Base-by-base conservation (phyloP, 768 basidiomycete genomes). In the Trametes coccinea region DNA sequence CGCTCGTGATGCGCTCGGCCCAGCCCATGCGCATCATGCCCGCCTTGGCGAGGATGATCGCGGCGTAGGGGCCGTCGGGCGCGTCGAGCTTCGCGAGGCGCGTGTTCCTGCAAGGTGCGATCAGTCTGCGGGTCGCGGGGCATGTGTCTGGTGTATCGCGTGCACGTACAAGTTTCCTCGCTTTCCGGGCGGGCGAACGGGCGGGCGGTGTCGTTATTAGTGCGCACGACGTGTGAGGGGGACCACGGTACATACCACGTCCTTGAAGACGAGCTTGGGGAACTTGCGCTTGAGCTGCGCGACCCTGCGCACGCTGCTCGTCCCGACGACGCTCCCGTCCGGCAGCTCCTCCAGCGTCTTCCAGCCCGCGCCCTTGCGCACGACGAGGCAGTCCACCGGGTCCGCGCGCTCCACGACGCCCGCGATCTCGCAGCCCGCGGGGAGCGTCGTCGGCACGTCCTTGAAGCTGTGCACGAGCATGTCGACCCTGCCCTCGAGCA, bases 391-490 rank as follows among this genome's bases (percentile, higher is more conserved):
- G 70, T 99, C 97, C 56, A 88, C 84, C 0, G 92, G 92, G 73
- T 95, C 88, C 74, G 94, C 96, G 58, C 97, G 77, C 73, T 93
- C 84, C 61, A 93, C 71, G 63, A 98, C 87, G 3, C 90, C 94
- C 7, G 85, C 93, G 50, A 99, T 81, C 68, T 87, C 81, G 74
- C 92, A 98, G 3, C 92, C 92, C 0, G 84, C 84, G 0, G 93
- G 93, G 33, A 99, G 79, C 5, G 79, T 79, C 1, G 96, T 98
- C 3, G 96, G 96, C 34, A 98, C 85, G 72, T 98, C 97, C 74
- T 99, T 99, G 67, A 93, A 79, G 39, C 84, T 87, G 76, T 99
- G 96, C 17, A 98, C 87, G 68, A 99, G 84, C 82, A 98, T 86
- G 72, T 99, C 97, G 51, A 95, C 89, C 11, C 80, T 77, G 33